Percentiles rank a stretch among this genome's conserved stretches.
phyloP scores from a whole-genome alignment of 2,329 filamentous ascomycete genomes.

The Claviceps sorghi region DNA sequence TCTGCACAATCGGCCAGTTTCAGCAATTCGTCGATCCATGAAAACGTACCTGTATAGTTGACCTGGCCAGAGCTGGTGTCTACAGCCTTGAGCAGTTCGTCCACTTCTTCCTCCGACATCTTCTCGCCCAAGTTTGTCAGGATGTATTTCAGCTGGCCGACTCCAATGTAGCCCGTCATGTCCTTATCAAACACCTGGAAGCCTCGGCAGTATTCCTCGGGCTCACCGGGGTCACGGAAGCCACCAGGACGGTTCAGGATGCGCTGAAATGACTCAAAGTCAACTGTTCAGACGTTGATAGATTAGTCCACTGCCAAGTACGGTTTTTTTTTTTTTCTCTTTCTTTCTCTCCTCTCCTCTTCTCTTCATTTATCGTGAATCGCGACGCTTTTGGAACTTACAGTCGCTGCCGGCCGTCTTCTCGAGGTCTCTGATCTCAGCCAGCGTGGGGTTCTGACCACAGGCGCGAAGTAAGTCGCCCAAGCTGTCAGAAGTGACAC shows the following conservation, averaged over 20 bases:
- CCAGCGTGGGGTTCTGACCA: constrained; percentile 90
- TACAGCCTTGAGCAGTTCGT: constrained; percentile 95
- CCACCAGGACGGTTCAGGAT: constrained; percentile 94
- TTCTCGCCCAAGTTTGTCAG: constrained; percentile 97
- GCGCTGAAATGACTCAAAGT: constrained; percentile 94
- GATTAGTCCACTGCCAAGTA: background rate
- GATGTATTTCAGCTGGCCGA: constrained; percentile 95
- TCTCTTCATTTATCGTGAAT: background rate
- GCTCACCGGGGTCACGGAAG: constrained; percentile 95
- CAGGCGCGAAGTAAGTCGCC: constrained; percentile 92
- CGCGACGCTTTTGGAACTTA: constrained; percentile 38
- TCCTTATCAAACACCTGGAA: constrained; percentile 99
- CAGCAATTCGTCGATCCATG: background rate
- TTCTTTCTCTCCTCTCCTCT: too few species aligned
- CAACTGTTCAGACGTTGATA: constrained; percentile 45
- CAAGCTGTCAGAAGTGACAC: constrained; percentile 71
- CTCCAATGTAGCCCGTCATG: constrained; percentile 93
- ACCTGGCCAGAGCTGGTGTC: constrained; percentile 93
- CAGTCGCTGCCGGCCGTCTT: constrained; percentile 81
- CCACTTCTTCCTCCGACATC: constrained; percentile 97
- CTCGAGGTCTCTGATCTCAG: constrained; percentile 86
- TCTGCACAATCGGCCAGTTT: background rate
- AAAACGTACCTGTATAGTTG: constrained; percentile 74
- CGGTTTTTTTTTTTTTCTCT: background rate
- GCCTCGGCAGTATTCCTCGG: constrained; percentile 94